Conservation (phyloP, 345 rosid species). For the Cardamine occulta region DNA sequence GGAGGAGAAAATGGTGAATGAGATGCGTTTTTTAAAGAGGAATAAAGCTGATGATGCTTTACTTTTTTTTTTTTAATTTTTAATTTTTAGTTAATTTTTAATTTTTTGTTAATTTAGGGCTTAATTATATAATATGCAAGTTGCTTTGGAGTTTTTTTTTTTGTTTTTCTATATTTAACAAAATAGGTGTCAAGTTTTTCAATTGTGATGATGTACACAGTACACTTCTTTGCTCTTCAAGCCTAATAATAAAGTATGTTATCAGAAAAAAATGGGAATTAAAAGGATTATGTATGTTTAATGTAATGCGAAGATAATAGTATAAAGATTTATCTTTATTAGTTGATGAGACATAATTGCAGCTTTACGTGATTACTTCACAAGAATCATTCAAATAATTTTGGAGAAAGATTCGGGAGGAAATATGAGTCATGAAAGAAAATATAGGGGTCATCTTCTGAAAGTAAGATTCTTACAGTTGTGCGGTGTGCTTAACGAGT, state of each 20-base stretch:
- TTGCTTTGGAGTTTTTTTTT: neutral
- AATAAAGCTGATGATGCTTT: constrained; percentile 37
- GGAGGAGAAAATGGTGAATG: constrained; percentile 31
- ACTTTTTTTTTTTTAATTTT: neutral
- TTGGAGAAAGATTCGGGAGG: neutral
- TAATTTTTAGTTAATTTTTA: neutral
- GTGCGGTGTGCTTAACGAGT: constrained; percentile 28
- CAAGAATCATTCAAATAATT: neutral
- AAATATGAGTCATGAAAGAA: neutral
- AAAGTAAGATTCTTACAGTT: neutral
- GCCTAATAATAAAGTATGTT: neutral
- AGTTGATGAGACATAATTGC: neutral
- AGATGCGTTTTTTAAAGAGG: constrained; percentile 36
- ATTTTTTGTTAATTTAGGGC: neutral
- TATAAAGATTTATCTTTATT: neutral
- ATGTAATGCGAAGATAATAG: neutral
- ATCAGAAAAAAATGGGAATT: neutral
- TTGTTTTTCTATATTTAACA: neutral
- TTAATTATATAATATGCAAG: constrained; percentile 1
- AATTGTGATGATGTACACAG: neutral
- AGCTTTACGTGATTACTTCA: neutral
- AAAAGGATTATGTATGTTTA: neutral
- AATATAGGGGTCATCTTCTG: neutral
- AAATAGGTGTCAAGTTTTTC: constrained; percentile 30
- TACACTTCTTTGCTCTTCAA: neutral